Conservation (phyloP, 2,329 filamentous ascomycete species). For the Colletotrichum salicis region DNA sequence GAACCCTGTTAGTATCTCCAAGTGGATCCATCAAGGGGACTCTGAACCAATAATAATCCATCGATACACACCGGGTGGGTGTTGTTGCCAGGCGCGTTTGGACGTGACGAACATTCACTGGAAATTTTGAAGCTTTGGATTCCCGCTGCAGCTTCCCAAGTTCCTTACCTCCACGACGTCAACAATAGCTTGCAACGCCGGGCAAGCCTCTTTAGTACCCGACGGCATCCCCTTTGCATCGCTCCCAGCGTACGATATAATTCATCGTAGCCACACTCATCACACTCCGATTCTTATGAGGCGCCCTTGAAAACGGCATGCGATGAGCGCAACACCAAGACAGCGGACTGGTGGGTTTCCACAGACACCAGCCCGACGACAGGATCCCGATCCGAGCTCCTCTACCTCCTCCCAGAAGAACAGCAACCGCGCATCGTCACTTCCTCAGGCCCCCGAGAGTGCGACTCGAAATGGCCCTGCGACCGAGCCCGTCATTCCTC, state of each 20-base stretch:
- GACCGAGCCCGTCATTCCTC: slow-evolving; percentile 77
- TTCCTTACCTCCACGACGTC: slow-evolving; percentile 20
- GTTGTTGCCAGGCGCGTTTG: slow-evolving; percentile 45
- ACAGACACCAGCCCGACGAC: slow-evolving; percentile 68
- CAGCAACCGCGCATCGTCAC: slow-evolving; percentile 38
- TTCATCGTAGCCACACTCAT: not conserved
- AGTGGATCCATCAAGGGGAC: not conserved
- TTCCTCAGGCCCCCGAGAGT: slow-evolving; percentile 62
- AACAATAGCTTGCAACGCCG: slow-evolving; percentile 22
- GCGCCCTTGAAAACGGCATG: slow-evolving; percentile 59
- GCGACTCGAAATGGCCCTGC: slow-evolving; percentile 36
- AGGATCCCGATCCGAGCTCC: slow-evolving; percentile 39
- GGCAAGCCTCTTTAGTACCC: slow-evolving; percentile 1
- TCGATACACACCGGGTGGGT: slow-evolving; percentile 16
- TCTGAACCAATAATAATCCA: slow-evolving; percentile 8
- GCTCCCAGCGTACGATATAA: not conserved
- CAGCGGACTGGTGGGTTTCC: slow-evolving; percentile 85
- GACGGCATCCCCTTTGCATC: not conserved
- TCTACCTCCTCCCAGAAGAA: slow-evolving; percentile 25
- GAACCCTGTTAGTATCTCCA: slow-evolving; percentile 20
- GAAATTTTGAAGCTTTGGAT: slow-evolving; percentile 31
- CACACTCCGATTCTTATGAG: slow-evolving; percentile 25
- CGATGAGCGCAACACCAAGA: slow-evolving; percentile 86
- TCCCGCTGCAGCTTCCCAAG: slow-evolving; percentile 7
- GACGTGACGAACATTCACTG: slow-evolving; percentile 48